Evolutionary conservation across 2,329 filamentous ascomycete genomes (phyloP), one percentile per base, ranked within the genome.

Genomic region (Pseudogymnoascus sp.): DNA sequence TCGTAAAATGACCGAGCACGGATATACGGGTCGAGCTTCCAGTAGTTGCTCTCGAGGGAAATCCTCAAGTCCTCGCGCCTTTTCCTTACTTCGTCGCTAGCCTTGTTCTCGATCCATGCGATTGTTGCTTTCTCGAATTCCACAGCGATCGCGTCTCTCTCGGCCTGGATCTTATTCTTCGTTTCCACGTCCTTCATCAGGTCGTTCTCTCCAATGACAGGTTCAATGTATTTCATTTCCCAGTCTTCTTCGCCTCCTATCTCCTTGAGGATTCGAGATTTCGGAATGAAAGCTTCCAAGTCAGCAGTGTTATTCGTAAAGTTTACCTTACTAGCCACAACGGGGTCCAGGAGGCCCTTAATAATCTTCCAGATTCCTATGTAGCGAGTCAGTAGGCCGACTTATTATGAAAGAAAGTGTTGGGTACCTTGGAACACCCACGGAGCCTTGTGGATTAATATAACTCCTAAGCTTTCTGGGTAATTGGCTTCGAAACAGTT

Each of bases 401-500:
- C n/a, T 18, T 18, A 18, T 6, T 18, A 18, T 14, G 1, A 33
- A 21, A 18, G 14, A 21, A 21, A 8, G 28, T 28, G 28, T 16
- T 21, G 75, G 80, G 63, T 75, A 88, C 90, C 88, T 79, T 96
- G 92, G 78, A 99, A 99, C 53, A 99, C 79, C 94, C 94, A 99
- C 3, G 94, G 94, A 0, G 94, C 87, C 75, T 96, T 96, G 80
- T 99, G 94, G 38, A 99, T 91, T 53, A 97, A 83, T 2, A 97
- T 91, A 1, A 89, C 83, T 28, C 93, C 94, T 1, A 99, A 82
- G 59, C 86, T 93, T 75, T 99, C 94, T 0, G 94, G 94, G 70
- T 97, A 99, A 74, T 99, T 97, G 65, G 94, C 94, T 78, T 99
- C 94, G 73, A 99, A 99, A 75, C 92, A 96, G 76, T 96, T 96